Percentiles rank a stretch among this genome's conserved stretches.
Conservation (phyloP, 805 yeast genomes). For the Starmerella vaccinii region DNA sequence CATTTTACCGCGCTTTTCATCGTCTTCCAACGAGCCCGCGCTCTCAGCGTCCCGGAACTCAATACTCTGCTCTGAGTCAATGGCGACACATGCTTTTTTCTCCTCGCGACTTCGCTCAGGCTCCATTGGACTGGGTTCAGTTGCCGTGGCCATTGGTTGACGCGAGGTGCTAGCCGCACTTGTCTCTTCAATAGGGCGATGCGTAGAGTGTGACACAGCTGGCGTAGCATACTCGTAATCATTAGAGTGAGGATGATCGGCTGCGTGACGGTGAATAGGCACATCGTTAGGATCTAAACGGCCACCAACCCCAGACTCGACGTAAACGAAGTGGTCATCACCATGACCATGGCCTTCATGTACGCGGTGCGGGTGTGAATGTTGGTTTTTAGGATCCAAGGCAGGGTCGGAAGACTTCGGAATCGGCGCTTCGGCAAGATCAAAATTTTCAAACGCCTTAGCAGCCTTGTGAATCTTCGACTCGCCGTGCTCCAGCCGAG, state of each 20-base stretch:
- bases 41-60: conserved; percentile 29
- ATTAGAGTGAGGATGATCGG: conserved; percentile 2
- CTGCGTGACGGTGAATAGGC: conserved; percentile 13
- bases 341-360: conserved; percentile 27
- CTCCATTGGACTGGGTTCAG: not conserved
- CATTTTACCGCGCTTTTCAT: conserved; percentile 4
- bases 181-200: not conserved
- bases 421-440: conserved; percentile 19
- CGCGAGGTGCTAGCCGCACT: too few relatives aligned
- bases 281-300: conserved; percentile 18
- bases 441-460: conserved; percentile 12
- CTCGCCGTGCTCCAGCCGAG: not conserved
- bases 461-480: conserved; percentile 11
- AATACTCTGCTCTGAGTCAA: conserved; percentile 38
- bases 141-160: not conserved
- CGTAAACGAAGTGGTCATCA: conserved; percentile 21
- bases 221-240: conserved; percentile 8
- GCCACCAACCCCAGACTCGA: conserved; percentile 16
- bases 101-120: conserved; percentile 1
- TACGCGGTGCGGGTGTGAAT: conserved; percentile 27
- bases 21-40: conserved; percentile 1
- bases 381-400: conserved; percentile 30
- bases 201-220: not conserved
- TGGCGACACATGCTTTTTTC: conserved; percentile 28
- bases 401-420: conserved; percentile 28